Evolutionary conservation across 176 grass and related monocot species (phyloP).

Genomic region (Zoysia japonica): DNA sequence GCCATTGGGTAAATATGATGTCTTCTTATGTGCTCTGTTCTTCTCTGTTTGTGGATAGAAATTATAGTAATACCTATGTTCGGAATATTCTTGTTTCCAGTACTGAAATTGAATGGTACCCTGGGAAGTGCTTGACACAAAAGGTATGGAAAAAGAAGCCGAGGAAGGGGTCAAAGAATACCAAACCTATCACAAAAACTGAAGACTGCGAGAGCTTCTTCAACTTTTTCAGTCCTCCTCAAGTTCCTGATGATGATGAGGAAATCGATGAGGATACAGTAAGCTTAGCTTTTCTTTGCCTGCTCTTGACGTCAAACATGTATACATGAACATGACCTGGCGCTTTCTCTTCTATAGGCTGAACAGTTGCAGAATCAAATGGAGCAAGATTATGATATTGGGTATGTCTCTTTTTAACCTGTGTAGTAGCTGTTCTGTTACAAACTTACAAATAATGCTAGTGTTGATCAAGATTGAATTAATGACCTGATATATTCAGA

Average conservation of each 20-base stretch:
- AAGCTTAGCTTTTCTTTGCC: constrained; percentile 31
- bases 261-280: constrained; percentile 97
- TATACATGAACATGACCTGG: background rate
- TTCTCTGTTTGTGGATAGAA: background rate
- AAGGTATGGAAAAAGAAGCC: constrained; percentile 95
- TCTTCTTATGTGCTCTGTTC: background rate
- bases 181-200: constrained; percentile 81
- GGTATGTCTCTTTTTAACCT: constrained; percentile 47
- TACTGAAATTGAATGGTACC: constrained; percentile 87
- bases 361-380: constrained; percentile 91
- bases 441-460: background rate
- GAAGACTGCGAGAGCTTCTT: constrained; percentile 97
- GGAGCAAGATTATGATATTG: constrained; percentile 97
- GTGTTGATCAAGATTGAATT: background rate
- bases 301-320: background rate
- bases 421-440: background rate
- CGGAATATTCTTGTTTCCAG: constrained; percentile 36
- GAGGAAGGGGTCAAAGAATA: constrained; percentile 86
- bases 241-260: constrained; percentile 88
- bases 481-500: background rate
- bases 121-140: constrained; percentile 87
- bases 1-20: constrained; percentile 67
- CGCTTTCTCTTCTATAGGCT: constrained; percentile 56
- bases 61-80: background rate
- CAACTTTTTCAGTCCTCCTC: constrained; percentile 95